phyloP scores from a whole-genome alignment of 164 flowering plant species.

The Vitis labrusca region DNA sequence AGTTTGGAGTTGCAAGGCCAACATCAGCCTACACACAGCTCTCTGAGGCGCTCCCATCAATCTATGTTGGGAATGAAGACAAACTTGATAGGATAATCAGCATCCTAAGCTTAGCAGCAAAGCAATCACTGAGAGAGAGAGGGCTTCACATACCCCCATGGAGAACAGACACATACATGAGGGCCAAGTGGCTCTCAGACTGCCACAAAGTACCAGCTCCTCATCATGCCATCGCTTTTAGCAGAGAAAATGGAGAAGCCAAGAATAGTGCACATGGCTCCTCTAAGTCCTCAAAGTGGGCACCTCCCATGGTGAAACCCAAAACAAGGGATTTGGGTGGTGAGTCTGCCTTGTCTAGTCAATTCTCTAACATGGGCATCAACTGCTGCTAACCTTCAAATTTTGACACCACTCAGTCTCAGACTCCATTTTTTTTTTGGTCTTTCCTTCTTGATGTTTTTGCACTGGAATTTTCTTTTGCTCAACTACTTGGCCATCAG shows the following conservation, averaged over 20 bases:
- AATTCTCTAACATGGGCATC: conserved; percentile 38
- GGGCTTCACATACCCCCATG: conserved; percentile 70
- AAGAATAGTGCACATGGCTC: conserved; percentile 8
- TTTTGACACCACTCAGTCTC: not conserved
- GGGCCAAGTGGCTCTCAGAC: conserved; percentile 52
- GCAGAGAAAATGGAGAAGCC: conserved; percentile 3
- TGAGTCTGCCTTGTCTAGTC: conserved; percentile 43
- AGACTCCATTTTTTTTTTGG: no score
- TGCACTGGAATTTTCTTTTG: no score
- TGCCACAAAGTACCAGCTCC: conserved; percentile 1
- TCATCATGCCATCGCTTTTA: not conserved
- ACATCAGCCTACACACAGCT: conserved; percentile 42
- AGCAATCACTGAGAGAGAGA: conserved; percentile 46
- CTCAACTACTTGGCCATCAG: no score
- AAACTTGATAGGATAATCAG: conserved; percentile 41
- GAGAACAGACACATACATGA: conserved; percentile 57
- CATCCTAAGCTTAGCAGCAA: conserved; percentile 48
- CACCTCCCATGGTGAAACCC: conserved; percentile 33
- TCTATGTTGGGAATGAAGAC: conserved; percentile 53
- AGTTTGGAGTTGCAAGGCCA: conserved; percentile 72
- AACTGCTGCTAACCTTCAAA: conserved; percentile 28
- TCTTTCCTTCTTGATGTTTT: no score
- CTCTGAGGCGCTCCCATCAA: conserved; percentile 36
- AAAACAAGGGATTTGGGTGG: conserved; percentile 26
- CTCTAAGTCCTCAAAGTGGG: conserved; percentile 21